Base-by-base conservation (phyloP, 306 rosid genomes). In the Cucurbita ficifolia region DNA sequence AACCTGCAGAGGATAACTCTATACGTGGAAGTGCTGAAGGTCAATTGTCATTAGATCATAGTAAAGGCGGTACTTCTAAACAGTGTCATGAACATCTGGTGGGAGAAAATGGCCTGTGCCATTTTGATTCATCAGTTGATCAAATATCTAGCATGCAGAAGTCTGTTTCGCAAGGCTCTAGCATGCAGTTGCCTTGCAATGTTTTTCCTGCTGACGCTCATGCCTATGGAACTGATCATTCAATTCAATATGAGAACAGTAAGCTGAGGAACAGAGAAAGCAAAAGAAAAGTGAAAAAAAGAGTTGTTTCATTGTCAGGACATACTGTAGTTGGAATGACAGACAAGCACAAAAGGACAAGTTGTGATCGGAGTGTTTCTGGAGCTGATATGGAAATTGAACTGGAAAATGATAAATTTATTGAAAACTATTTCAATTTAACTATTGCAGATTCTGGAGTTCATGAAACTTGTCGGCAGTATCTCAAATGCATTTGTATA, bases 401-500 rank as follows among this genome's bases (percentile, higher is more conserved):
- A 55, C 80, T 57, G 58, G 76, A 24, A 70, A 77, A 62, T 68
- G 82, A 84, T 76, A 85, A 74, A 58, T 83, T 82, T 57, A 78
- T 94, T 76, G 82, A 72, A 76, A 75, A 78, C 46, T 87, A 86
- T 85, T 94, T 94, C 82, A 87, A 85, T 85, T 17, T 77, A 65
- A 82, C 67, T 75, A 71, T 91, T 69, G 97, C 91, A 10, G 90
- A 94, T 71, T 83, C 79, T 21, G 81, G 77, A 78, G 82, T 78
- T 80, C 83, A 79, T 22, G 99, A 94, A 77, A 81, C 74, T 68
- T 91, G 91, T 83, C 74, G 50, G 77, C 87, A 67, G 78, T 87
- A 78, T 67, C 74, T 86, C 65, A 75, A 75, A 53, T 87, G 98
- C 79, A 74, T 67, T 64, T 90, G 88, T 82, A 57, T 85, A 77